Evolutionary conservation across 192 early-diverging fungal species (phyloP).

Genomic region (Umbelopsis ramanniana): DNA sequence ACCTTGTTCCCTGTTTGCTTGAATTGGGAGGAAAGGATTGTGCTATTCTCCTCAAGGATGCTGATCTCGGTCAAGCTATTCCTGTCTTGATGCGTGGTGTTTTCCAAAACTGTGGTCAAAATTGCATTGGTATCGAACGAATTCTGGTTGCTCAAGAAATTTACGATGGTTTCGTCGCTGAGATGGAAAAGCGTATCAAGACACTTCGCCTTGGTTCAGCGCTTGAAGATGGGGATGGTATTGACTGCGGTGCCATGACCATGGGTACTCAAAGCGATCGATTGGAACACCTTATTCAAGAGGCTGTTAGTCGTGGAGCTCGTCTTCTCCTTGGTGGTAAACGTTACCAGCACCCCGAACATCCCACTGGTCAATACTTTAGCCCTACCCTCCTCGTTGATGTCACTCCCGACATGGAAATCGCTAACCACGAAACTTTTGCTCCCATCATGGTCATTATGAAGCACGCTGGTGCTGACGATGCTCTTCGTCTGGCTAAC

Average conservation of each 20-base stretch:
- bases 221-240: conserved; percentile 63
- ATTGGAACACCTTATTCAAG: conserved; percentile 69
- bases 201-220: conserved; percentile 72
- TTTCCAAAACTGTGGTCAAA: conserved; percentile 89
- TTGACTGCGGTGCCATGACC: conserved; percentile 87
- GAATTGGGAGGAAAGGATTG: conserved; percentile 93
- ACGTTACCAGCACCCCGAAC: conserved; percentile 67
- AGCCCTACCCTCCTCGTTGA: conserved; percentile 80
- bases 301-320: conserved; percentile 81
- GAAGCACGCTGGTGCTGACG: conserved; percentile 68
- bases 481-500: conserved; percentile 72
- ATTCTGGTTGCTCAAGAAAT: conserved; percentile 72
- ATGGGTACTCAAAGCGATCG: conserved; percentile 64
- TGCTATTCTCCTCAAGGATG: conserved; percentile 78
- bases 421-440: conserved; percentile 77
- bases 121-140: conserved; percentile 89
- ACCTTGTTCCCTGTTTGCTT: conserved; percentile 82
- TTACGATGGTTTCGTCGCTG: conserved; percentile 72
- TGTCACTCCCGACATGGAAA: conserved; percentile 76
- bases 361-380: conserved; percentile 82
- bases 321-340: conserved; percentile 72
- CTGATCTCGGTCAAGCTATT: conserved; percentile 66
- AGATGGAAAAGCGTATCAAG: conserved; percentile 60
- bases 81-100: conserved; percentile 82
- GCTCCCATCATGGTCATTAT: conserved; percentile 83